phyloP scores from a whole-genome alignment of 495 filamentous ascomycete genomes.

The Terfezia boudieri region DNA sequence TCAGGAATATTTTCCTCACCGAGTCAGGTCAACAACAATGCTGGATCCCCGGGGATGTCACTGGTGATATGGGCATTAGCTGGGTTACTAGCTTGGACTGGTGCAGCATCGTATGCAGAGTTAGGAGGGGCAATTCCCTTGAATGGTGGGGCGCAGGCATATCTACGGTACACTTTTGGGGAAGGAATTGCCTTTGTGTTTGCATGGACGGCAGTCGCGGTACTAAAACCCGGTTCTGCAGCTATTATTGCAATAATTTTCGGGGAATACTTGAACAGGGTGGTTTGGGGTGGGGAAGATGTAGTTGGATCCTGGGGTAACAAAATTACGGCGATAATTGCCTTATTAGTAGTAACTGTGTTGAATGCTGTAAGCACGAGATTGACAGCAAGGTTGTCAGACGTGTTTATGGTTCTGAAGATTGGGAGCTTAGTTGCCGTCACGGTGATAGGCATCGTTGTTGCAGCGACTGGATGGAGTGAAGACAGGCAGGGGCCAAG shows the following conservation, averaged over 20 bases:
- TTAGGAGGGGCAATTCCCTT: constrained; percentile 86
- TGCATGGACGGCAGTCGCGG: constrained; percentile 85
- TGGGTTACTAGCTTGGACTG: constrained; percentile 84
- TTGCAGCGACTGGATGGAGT: constrained; percentile 66
- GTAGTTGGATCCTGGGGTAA: constrained; percentile 65
- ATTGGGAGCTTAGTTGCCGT: constrained; percentile 75
- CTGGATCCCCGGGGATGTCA: constrained; percentile 75
- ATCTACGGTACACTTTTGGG: constrained; percentile 87
- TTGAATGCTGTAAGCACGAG: constrained; percentile 81
- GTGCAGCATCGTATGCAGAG: constrained; percentile 88
- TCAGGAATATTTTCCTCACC: constrained; percentile 92
- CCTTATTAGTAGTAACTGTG: constrained; percentile 51
- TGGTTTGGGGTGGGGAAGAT: constrained; percentile 40
- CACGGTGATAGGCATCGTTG: constrained; percentile 70
- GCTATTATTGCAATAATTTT: constrained; percentile 96
- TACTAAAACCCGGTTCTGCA: constrained; percentile 76
- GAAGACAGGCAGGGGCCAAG: constrained; percentile 45
- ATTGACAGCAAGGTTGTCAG: constrained; percentile 61
- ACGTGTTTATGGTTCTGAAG: constrained; percentile 90
- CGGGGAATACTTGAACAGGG: constrained; percentile 84
- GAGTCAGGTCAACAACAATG: constrained; percentile 79
- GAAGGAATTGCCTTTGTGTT: constrained; percentile 82
- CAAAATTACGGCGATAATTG: constrained; percentile 64
- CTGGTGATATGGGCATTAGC: constrained; percentile 80
- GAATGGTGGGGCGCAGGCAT: constrained; percentile 84